phyloP scores from a whole-genome alignment of 768 basidiomycete species.

The Mrakia hoshinonis region DNA sequence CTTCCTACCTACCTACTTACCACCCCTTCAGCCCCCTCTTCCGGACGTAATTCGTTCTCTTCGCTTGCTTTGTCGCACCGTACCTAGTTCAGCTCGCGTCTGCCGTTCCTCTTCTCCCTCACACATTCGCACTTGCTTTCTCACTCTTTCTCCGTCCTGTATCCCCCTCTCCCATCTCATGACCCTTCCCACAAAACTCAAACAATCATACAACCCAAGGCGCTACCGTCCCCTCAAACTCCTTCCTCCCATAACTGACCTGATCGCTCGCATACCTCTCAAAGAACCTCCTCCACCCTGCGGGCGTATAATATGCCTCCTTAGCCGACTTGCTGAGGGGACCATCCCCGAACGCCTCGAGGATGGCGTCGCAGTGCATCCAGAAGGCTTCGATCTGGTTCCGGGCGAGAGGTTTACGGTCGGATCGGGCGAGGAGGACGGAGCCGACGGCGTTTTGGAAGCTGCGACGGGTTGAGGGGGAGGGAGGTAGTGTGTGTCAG shows the following conservation, averaged over 20 bases:
- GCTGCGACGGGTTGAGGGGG: background rate
- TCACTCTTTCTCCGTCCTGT: no score
- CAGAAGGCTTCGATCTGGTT: background rate
- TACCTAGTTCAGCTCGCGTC: no score
- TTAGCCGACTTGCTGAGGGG: background rate
- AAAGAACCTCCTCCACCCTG: background rate
- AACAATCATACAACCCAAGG: background rate
- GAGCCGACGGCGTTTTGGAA: background rate
- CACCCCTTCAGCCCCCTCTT: no score
- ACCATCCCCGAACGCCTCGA: background rate
- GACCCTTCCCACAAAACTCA: background rate
- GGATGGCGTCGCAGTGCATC: background rate
- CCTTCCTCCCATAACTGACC: background rate
- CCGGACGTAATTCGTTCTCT: no score
- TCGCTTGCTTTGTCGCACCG: no score
- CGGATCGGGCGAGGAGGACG: background rate
- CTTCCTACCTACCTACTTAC: no score
- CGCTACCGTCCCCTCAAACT: background rate
- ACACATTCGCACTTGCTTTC: no score
- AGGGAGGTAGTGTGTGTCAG: background rate
- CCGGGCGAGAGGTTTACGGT: background rate
- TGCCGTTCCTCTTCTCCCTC: background rate
- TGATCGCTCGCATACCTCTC: background rate
- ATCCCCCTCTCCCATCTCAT: no score
- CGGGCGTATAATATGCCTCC: background rate